Evolutionary conservation across 192 early-diverging fungal genomes (phyloP), one percentile per base, ranked within the genome.

Genomic region (Spizellomyces punctatus): DNA sequence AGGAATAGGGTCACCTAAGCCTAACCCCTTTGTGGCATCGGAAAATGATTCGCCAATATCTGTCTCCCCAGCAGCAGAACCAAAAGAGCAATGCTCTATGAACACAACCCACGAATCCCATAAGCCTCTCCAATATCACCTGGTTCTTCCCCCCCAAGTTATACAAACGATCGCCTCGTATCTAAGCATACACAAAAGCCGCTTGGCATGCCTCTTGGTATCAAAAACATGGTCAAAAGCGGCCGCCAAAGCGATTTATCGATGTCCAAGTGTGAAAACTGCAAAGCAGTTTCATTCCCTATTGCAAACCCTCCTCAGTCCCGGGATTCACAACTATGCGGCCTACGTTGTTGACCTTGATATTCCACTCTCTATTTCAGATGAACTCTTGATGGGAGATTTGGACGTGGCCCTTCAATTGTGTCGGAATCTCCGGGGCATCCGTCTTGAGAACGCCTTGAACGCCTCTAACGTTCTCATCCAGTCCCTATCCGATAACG

Each of bases 351-450:
- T 14, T 14, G 62, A 16, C 4, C 44, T 63, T 6, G 36, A 17
- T 8, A 36, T 75, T 19, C 42, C 45, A 44, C 58, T 12, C 22
- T 14, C 16, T 7, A 44, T 71, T 47, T 43, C 63, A 10, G 78
- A 76, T n/a, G 27, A 69, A 5, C 5, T 79, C 8, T 43, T 73
- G 14, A 72, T 82, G 65, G 81, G 81, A 59, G 81, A 82, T 69
- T 8, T 82, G 21, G 81, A 82, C 65, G 69, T 74, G 8, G 57
- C 69, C 6, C 54, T 82, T 10, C 81, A 79, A 58, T 67, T 82
- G 10, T 77, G 73, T 54, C 75, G 62, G 6, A 62, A 71, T 19
- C 62, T 79, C 42, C 8, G 54, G 27, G 9, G 45, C n/a, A 16
- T 77, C 46, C 16, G 19, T 17, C 27, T 80, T 21, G 63, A 71